phyloP scores from a whole-genome alignment of 2,329 filamentous ascomycete species.

The Emergomyces africanus region DNA sequence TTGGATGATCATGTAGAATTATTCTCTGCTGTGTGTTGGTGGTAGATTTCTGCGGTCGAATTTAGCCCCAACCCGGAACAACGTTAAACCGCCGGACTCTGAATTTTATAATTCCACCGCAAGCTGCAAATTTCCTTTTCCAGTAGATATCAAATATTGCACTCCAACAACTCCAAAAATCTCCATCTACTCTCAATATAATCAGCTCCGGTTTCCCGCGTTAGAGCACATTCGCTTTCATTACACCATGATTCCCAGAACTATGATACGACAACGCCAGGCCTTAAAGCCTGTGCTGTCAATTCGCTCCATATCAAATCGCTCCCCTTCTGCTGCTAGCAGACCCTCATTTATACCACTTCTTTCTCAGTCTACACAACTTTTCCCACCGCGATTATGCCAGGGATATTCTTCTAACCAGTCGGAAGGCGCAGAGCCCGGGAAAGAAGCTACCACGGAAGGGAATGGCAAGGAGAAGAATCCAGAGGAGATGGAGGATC shows the following conservation, averaged over 20 bases:
- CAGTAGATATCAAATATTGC: neutral
- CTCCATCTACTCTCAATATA: neutral
- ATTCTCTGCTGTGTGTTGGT: no score
- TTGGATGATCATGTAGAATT: neutral
- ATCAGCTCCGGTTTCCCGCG: neutral
- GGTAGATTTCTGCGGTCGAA: no score
- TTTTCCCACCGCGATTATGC: slow-evolving; percentile 21
- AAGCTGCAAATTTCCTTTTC: neutral
- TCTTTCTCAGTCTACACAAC: slow-evolving; percentile 16
- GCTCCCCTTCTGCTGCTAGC: slow-evolving; percentile 21
- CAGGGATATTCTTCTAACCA: slow-evolving; percentile 34
- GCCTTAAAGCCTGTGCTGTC: slow-evolving; percentile 24
- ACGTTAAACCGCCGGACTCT: neutral
- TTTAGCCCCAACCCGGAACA: neutral
- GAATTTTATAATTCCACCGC: slow-evolving; percentile 1
- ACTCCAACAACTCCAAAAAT: neutral
- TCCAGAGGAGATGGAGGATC: slow-evolving; percentile 31
- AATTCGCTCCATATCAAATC: slow-evolving; percentile 21
- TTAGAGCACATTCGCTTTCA: neutral
- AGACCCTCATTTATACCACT: slow-evolving; percentile 24
- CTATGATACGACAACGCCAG: slow-evolving; percentile 30
- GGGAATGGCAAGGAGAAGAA: slow-evolving; percentile 29
- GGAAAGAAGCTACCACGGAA: slow-evolving; percentile 24
- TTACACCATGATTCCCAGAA: slow-evolving; percentile 29
- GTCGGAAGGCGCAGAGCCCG: slow-evolving; percentile 18